Evolutionary conservation across 2,329 filamentous ascomycete species (phyloP), one percentile per base, ranked within the genome.

Genomic region (Thermothelomyces thermophilus): DNA sequence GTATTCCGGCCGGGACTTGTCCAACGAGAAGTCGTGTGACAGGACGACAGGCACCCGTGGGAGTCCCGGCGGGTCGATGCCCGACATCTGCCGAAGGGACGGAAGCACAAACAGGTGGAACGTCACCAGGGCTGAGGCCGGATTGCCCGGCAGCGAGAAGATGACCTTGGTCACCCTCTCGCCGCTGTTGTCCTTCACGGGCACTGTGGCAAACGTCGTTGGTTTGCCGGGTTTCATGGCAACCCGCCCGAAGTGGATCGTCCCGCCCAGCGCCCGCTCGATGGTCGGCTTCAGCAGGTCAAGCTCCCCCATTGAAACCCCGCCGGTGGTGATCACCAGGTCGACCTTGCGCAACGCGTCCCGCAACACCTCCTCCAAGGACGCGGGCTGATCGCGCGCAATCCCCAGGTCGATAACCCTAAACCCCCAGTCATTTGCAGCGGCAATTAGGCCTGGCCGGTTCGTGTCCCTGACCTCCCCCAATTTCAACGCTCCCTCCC

Each of bases 171-270:
- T 71, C 20, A 80, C 67, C 40, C 82, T 76, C 35, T 78, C 71
- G 17, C 82, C 80, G 1, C 61, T 63, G 54, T 78, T 77, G 52
- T 79, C 73, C 66, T 83, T 83, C 34, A 78, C 73, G 1, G 87
- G 83, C 0, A 97, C 78, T 0, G 89, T 96, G 2, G 93, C 93
- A 66, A 98, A 98, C 0, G 93, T 98, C 0, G 90, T 96, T 2
- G 93, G 93, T 68, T 97, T 98, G 4, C 93, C 93, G 0, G 93
- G 93, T 72, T 98, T 98, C 93, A 98, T 97, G 48, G 85, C 80
- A 2, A 98, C 93, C 3, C 93, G 85, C 20, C 93, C 93, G 60
- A 98, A 98, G 68, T 96, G 93, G 58, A 98, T 95, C 0, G 84
- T 93, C 7, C 93, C 93, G 50, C 90, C 89, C 1, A 98, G 79